Evolutionary conservation across 257 asterid species (phyloP).

Genomic region (Solanum ossicruentum): DNA sequence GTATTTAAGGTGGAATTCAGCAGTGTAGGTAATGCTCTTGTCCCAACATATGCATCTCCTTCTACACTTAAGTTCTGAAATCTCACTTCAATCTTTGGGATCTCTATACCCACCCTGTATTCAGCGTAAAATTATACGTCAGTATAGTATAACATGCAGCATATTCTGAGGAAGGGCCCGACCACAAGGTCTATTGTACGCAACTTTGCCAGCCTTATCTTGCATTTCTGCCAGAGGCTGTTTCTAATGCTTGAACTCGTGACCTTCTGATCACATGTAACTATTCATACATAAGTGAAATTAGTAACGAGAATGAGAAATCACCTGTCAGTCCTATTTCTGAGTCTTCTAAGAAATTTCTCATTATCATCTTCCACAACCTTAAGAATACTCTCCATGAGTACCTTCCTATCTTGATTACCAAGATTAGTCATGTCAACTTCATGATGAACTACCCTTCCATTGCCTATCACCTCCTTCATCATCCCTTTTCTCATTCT

Average conservation of each 20-base stretch:
- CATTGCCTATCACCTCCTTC: conserved; percentile 44
- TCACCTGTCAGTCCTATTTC: conserved; percentile 69
- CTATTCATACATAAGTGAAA: not conserved
- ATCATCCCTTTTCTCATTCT: conserved; percentile 64
- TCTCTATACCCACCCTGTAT: conserved; percentile 72
- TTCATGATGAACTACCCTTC: conserved; percentile 31
- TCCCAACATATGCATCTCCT: conserved; percentile 78
- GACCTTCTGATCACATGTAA: not conserved
- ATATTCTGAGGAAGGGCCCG: not conserved
- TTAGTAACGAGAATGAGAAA: not conserved
- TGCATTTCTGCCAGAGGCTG: too few relatives aligned
- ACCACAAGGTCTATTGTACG: too few relatives aligned
- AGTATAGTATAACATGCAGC: not conserved
- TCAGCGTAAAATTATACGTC: not conserved
- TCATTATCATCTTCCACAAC: conserved; percentile 70
- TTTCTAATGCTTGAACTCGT: too few relatives aligned
- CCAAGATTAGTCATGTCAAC: conserved; percentile 52
- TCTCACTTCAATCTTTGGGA: conserved; percentile 78
- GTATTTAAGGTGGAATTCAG: conserved; percentile 61
- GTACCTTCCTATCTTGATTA: conserved; percentile 44
- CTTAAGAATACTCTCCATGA: conserved; percentile 58
- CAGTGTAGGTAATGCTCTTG: conserved; percentile 85
- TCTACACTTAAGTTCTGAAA: conserved; percentile 51
- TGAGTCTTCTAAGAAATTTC: conserved; percentile 42
- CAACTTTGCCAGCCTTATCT: too few relatives aligned